Conservation (phyloP, 192 early-diverging fungal genomes). For the Radiomyces spectabilis region DNA sequence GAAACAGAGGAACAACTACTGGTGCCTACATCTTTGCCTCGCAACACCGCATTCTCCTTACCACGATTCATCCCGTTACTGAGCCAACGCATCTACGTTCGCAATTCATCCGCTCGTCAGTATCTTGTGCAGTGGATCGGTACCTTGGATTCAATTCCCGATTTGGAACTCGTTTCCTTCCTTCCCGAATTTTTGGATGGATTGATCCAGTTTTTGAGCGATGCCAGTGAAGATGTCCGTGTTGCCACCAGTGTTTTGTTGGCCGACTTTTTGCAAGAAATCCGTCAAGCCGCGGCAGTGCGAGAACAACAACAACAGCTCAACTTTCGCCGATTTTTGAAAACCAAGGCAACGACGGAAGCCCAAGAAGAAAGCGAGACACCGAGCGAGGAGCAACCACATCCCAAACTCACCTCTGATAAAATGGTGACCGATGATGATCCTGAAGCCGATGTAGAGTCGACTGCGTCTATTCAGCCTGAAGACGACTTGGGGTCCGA, state of each 20-base stretch:
- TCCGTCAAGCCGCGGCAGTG: slow-evolving; percentile 56
- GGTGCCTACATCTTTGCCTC: slow-evolving; percentile 42
- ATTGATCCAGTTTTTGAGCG: slow-evolving; percentile 81
- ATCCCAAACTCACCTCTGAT: too few relatives aligned
- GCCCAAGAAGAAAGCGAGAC: background rate
- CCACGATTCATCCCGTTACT: slow-evolving; percentile 91
- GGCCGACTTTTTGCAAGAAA: slow-evolving; percentile 86
- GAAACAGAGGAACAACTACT: slow-evolving; percentile 22
- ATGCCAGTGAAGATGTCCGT: slow-evolving; percentile 85
- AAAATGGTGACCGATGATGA: background rate
- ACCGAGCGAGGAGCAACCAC: too few relatives aligned
- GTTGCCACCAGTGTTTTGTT: slow-evolving; percentile 73
- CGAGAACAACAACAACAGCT: background rate
- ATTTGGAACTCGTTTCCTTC: slow-evolving; percentile 85
- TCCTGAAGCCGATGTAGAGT: background rate
- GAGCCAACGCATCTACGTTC: slow-evolving; percentile 82
- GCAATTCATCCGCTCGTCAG: slow-evolving; percentile 83
- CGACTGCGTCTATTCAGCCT: background rate
- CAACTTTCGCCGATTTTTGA: background rate
- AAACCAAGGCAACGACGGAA: background rate
- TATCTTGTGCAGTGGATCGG: slow-evolving; percentile 95
- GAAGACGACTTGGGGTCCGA: slow-evolving; percentile 13
- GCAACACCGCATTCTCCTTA: slow-evolving; percentile 77
- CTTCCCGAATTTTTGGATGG: slow-evolving; percentile 94
- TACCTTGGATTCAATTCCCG: slow-evolving; percentile 88